phyloP scores from a whole-genome alignment of 176 grass and related monocot genomes.

The Oryza meyeriana region DNA sequence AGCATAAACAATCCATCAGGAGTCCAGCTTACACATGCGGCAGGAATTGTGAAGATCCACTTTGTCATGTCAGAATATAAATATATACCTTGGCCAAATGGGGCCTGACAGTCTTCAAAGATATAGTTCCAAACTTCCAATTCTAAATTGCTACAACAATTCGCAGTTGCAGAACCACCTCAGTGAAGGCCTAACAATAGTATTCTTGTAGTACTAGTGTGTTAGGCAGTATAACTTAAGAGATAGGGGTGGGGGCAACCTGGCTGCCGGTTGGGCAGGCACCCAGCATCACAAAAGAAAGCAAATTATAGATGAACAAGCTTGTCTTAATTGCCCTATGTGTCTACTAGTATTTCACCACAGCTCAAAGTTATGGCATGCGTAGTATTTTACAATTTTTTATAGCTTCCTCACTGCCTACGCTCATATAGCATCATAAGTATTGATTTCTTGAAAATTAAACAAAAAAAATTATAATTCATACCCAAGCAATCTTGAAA shows the following conservation, averaged over 20 bases:
- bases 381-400: background rate
- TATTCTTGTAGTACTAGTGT: background rate
- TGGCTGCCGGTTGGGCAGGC: background rate
- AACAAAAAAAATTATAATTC: background rate
- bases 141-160: background rate
- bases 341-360: background rate
- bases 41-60: background rate
- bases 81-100: background rate
- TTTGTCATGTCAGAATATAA: slow-evolving; percentile 15
- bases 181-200: background rate
- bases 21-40: background rate
- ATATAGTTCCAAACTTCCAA: background rate
- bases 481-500: background rate
- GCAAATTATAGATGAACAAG: background rate
- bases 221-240: background rate
- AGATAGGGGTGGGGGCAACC: background rate
- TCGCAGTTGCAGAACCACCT: background rate
- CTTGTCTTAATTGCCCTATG: background rate
- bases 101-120: background rate
- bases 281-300: background rate
- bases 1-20: background rate
- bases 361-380: background rate
- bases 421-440: background rate
- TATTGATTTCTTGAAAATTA: background rate
- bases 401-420: background rate